Conservation (phyloP, 257 asterid genomes). For the Solanum ahanhuiri region DNA sequence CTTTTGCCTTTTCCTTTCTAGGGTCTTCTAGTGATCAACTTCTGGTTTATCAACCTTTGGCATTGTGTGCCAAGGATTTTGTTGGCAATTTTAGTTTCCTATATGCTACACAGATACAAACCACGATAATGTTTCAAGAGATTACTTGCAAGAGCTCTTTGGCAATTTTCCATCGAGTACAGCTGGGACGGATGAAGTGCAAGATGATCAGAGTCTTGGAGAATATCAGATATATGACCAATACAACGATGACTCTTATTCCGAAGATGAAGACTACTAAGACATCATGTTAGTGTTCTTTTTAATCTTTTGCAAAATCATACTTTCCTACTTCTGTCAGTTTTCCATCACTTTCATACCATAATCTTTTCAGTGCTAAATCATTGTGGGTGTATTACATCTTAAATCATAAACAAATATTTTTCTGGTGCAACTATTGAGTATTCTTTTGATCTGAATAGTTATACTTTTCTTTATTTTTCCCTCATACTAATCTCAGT, state of each 20-base stretch:
- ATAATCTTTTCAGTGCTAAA: neutral
- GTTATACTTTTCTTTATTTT: neutral
- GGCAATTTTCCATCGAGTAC: constrained; percentile 58
- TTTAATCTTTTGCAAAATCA: neutral
- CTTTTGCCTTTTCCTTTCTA: neutral
- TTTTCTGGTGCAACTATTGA: neutral
- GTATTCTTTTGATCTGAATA: neutral
- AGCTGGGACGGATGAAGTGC: constrained; percentile 25
- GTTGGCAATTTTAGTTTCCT: constrained; percentile 22
- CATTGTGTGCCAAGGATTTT: neutral
- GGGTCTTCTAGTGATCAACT: neutral
- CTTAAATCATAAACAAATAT: neutral
- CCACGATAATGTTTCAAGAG: constrained; percentile 53
- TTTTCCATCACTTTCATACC: neutral
- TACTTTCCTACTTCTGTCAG: neutral
- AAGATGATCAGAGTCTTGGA: constrained; percentile 34
- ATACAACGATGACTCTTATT: constrained; percentile 37
- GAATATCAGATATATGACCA: constrained; percentile 75
- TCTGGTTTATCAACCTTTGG: neutral
- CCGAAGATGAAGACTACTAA: constrained; percentile 51
- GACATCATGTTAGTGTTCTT: neutral
- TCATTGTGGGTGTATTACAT: neutral
- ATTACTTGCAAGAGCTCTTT: constrained; percentile 77
- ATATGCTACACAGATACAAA: constrained; percentile 36
- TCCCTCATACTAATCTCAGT: neutral